Evolutionary conservation across 2,329 filamentous ascomycete genomes (phyloP).

Genomic region (Hypoxylon sp.): DNA sequence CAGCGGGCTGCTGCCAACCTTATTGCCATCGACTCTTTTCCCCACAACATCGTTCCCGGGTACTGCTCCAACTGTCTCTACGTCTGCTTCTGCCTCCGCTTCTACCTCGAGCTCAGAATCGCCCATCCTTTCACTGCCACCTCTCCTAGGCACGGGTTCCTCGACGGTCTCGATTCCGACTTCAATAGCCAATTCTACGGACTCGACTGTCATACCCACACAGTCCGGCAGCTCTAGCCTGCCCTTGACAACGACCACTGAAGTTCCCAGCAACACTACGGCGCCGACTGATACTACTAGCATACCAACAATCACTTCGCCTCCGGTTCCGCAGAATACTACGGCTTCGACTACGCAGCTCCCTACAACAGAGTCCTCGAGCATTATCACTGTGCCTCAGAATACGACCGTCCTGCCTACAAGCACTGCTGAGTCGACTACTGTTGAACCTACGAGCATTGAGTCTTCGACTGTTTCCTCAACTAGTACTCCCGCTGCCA

Average conservation of each 20-base stretch:
- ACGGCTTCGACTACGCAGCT: constrained; percentile 33
- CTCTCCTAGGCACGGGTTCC: constrained; percentile 33
- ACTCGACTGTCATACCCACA: constrained; percentile 35
- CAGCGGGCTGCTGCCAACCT: constrained; percentile 35
- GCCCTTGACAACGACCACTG: constrained; percentile 19
- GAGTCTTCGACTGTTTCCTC: constrained; percentile 19
- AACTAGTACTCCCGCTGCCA: constrained; percentile 24
- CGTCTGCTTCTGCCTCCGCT: constrained; percentile 3
- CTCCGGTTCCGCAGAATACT: constrained; percentile 34
- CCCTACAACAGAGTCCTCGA: constrained; percentile 30
- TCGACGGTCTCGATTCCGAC: constrained; percentile 22
- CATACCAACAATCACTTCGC: constrained; percentile 21
- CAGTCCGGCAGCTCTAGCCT: constrained; percentile 35
- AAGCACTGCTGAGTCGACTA: constrained; percentile 36
- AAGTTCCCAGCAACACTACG: constrained; percentile 37
- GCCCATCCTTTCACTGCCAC: constrained; percentile 35
- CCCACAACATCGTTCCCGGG: constrained; percentile 37
- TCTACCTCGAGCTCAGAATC: constrained; percentile 30
- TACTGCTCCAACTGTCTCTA: constrained; percentile 37
- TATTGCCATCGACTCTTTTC: constrained; percentile 29
- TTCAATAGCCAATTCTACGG: constrained; percentile 35
- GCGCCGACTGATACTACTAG: constrained; percentile 29
- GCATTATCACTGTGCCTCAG: constrained; percentile 32
- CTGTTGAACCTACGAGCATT: constrained; percentile 18
- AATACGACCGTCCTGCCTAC: constrained; percentile 41